A percentile compares a stretch with the other conserved stretches of the same genome.
phyloP scores from a whole-genome alignment of 2,329 filamentous ascomycete genomes.

The Capronia coronata region DNA sequence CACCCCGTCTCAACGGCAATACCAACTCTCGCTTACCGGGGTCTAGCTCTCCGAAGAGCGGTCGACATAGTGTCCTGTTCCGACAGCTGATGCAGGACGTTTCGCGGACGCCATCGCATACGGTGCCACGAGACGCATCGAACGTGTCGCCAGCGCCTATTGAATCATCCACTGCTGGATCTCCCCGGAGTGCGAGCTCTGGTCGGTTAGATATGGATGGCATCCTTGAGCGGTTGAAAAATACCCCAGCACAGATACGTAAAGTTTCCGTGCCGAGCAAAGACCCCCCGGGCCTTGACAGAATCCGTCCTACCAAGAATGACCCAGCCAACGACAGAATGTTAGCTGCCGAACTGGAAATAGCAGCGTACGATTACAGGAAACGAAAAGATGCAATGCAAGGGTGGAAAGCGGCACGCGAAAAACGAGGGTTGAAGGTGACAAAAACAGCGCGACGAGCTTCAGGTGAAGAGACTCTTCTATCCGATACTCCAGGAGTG shows the following conservation, averaged over 20 bases:
- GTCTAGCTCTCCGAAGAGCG: background rate
- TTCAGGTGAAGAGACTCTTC: background rate
- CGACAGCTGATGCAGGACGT: background rate
- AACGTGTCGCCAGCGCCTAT: background rate
- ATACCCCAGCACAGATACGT: background rate
- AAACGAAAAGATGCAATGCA: background rate
- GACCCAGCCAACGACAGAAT: too few species aligned
- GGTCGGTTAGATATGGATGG: background rate
- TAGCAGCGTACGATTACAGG: background rate
- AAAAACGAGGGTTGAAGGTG: background rate
- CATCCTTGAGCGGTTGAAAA: background rate
- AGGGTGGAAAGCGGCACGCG: background rate
- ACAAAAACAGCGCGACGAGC: background rate
- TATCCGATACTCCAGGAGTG: conserved; percentile 3
- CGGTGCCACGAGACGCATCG: background rate
- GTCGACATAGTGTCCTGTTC: background rate
- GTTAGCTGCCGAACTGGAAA: background rate
- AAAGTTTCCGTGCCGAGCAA: background rate
- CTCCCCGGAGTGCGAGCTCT: background rate
- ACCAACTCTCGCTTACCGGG: background rate
- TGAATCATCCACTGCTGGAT: background rate
- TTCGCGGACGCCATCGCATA: background rate
- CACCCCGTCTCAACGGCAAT: background rate
- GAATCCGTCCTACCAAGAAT: too few species aligned
- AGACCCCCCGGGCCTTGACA: background rate